Evolutionary conservation across 345 rosid species (phyloP), one percentile per base, ranked within the genome.

Genomic region (Durio zibethinus): DNA sequence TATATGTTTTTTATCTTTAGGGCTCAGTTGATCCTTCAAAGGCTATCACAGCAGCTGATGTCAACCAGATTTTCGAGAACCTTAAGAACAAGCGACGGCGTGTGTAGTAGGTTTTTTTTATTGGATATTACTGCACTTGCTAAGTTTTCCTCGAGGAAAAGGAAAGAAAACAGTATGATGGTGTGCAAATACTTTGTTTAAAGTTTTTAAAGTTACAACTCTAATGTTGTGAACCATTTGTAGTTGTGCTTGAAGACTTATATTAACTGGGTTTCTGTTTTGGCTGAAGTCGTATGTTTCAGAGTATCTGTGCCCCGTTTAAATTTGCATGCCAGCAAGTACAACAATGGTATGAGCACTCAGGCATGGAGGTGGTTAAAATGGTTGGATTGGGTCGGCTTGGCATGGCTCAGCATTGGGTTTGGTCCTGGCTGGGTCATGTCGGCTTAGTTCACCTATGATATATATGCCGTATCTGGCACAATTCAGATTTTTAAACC

Each of bases 41-140:
- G 79, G 84, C 95, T 35, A 82, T 94, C 88, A 92, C 98, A 1
- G 38, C 94, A 75, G 93, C 79, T 56, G 98, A 94, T 84, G 87
- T 97, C 36, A 89, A 86, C 65, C 93, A 92, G 82, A 91, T 97
- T 77, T 97, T 97, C 48, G 89, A 95, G 76, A 94, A 94, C 83
- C 97, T 97, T 77, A 90, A 91, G 36, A 93, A 92, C 88, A 93
- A 94, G 84, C 93, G 97, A 29, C 81, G 74, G 61, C 95, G 91
- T 10, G 72, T 73, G 77, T 78, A 92, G 85, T 88, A 78, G 80
- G 66, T 67, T 48, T n/a, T 3, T 29, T 69, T 0, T 62, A 7
- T 9, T 7, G 36, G 23, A 54, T n/a, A 0, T 14, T 52, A n/a
- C 23, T 20, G 61, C 57, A 21, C 35, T 76, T 18, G 36, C 66